phyloP scores from a whole-genome alignment of 768 basidiomycete genomes.

The Kwoniella shandongensis region DNA sequence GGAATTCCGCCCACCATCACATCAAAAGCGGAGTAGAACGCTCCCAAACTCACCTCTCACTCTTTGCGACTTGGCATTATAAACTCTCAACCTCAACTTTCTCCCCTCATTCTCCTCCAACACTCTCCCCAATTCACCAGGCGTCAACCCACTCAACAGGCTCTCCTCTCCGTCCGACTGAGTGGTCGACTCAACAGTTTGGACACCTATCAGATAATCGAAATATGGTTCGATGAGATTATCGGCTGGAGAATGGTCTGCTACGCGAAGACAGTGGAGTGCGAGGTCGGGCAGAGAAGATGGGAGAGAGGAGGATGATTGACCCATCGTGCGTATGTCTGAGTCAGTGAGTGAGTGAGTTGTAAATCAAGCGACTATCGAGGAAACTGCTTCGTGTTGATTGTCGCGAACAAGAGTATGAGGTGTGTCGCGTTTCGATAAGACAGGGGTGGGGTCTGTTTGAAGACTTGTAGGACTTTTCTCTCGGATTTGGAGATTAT shows the following conservation, averaged over 20 bases:
- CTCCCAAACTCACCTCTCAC: slow-evolving; percentile 47
- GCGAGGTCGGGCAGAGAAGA: slow-evolving; percentile 43
- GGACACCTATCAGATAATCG: slow-evolving; percentile 91
- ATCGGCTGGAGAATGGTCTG: slow-evolving; percentile 83
- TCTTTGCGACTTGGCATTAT: slow-evolving; percentile 50
- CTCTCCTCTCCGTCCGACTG: not conserved
- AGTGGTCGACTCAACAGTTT: slow-evolving; percentile 45
- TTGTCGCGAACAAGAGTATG: too few species aligned
- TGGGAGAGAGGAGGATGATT: slow-evolving; percentile 44
- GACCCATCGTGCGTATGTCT: slow-evolving; percentile 38
- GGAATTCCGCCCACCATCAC: too few species aligned
- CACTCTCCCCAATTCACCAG: slow-evolving; percentile 38
- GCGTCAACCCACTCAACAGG: slow-evolving; percentile 1
- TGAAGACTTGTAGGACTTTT: too few species aligned
- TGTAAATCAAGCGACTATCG: too few species aligned
- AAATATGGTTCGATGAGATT: slow-evolving; percentile 89
- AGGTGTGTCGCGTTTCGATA: too few species aligned
- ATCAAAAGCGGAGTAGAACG: too few species aligned
- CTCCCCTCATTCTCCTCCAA: slow-evolving; percentile 48
- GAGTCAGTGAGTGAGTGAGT: too few species aligned
- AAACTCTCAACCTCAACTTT: slow-evolving; percentile 44
- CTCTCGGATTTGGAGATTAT: too few species aligned
- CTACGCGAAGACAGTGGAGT: slow-evolving; percentile 84
- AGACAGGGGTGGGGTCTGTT: too few species aligned
- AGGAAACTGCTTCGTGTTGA: too few species aligned